Conservation (phyloP, 2,329 filamentous ascomycete species). For the Meredithiella fracta region DNA sequence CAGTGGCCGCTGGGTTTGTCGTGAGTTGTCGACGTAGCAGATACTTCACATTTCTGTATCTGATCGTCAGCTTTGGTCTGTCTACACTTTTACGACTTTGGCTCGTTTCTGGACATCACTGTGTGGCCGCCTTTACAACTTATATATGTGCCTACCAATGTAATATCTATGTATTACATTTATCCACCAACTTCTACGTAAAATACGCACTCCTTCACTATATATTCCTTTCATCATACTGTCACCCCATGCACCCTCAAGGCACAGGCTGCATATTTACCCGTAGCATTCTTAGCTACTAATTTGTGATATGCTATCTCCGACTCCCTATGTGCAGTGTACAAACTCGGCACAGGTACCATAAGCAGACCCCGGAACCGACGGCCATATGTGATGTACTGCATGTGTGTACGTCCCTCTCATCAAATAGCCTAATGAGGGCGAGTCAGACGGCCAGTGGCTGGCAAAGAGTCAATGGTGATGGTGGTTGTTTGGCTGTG, state of each 20-base stretch:
- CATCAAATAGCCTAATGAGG: not conserved
- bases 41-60: not conserved
- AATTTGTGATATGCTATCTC: too few relatives aligned
- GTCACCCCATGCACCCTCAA: not conserved
- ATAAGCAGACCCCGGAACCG: not conserved
- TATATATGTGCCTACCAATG: too few relatives aligned
- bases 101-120: not conserved
- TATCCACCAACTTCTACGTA: not conserved
- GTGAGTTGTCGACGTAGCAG: not conserved
- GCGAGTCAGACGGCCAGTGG: not conserved
- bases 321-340: too few relatives aligned
- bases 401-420: not conserved
- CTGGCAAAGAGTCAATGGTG: not conserved
- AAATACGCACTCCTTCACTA: not conserved
- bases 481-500: not conserved
- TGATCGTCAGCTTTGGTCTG: not conserved
- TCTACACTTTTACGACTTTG: not conserved
- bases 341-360: not conserved
- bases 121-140: too few relatives aligned
- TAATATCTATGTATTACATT: too few relatives aligned
- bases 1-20: not conserved
- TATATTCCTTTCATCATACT: not conserved
- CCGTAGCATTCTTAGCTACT: too few relatives aligned
- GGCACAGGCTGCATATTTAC: not conserved
- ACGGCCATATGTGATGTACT: not conserved